Conservation (phyloP, 179 eudicot species). For the Corrigiola litoralis region DNA sequence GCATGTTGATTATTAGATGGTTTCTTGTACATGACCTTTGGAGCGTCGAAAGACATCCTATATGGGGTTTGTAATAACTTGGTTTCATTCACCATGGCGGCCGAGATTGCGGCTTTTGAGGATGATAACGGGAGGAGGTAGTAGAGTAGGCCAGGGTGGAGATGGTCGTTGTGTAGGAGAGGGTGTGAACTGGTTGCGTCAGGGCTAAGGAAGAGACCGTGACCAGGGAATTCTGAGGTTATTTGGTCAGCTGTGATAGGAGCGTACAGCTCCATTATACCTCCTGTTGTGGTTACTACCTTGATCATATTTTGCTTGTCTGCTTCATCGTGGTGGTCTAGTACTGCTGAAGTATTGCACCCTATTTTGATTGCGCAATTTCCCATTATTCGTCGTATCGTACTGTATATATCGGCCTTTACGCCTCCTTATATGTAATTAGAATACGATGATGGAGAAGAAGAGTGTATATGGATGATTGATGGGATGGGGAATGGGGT, state of each 20-base stretch:
- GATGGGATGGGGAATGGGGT: not conserved
- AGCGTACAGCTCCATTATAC: conserved; percentile 59
- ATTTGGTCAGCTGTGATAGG: conserved; percentile 59
- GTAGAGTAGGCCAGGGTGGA: conserved; percentile 35
- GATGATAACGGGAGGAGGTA: conserved; percentile 38
- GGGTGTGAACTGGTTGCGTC: conserved; percentile 23
- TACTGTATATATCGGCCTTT: not conserved
- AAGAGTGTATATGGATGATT: not conserved
- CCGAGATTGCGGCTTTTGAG: not conserved
- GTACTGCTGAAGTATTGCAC: not conserved
- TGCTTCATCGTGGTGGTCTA: not conserved
- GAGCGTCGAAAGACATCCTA: conserved; percentile 41
- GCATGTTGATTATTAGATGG: conserved; percentile 17
- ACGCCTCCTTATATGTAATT: not conserved
- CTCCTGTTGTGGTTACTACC: conserved; percentile 54
- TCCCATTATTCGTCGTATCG: not conserved
- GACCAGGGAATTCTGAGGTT: conserved; percentile 57
- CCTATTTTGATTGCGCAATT: conserved; percentile 4
- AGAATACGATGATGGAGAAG: not conserved
- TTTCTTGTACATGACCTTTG: conserved; percentile 8
- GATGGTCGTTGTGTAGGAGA: conserved; percentile 27
- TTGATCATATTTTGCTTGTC: conserved; percentile 31
- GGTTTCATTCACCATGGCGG: no score
- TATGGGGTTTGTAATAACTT: conserved; percentile 22
- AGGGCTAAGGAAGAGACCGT: conserved; percentile 36